phyloP scores from a whole-genome alignment of 192 early-diverging fungal genomes.

The Backusella tuberculispora region DNA sequence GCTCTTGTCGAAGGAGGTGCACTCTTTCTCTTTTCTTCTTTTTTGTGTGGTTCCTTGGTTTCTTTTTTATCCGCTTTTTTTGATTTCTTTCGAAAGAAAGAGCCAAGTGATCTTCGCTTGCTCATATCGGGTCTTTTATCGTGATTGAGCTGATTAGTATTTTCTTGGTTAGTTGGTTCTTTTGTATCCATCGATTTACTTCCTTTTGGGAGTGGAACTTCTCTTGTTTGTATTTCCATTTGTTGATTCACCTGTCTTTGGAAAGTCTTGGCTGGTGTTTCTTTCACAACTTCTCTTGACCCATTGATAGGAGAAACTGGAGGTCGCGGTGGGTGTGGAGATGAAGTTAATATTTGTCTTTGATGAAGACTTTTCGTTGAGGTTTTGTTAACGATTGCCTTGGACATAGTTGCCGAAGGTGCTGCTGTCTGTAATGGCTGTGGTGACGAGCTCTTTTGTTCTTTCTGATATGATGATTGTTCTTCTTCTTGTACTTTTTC shows the following conservation, averaged over 20 bases:
- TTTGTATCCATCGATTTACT: neutral
- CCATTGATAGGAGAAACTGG: neutral
- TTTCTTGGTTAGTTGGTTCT: neutral
- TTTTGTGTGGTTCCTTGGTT: neutral
- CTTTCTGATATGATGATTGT: neutral
- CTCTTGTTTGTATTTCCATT: too few species aligned
- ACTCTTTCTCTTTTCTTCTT: conserved; percentile 17
- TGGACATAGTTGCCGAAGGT: neutral
- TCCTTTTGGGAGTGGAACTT: neutral
- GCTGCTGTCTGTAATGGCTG: neutral
- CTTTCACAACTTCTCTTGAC: neutral
- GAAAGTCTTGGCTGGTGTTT: conserved; percentile 6
- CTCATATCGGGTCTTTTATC: neutral
- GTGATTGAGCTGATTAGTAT: neutral
- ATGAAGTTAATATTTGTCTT: neutral
- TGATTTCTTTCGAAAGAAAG: conserved; percentile 17
- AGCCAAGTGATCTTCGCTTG: conserved; percentile 15
- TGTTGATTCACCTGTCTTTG: conserved; percentile 2
- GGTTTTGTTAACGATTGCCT: neutral
- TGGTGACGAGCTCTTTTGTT: neutral
- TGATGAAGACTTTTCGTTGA: neutral
- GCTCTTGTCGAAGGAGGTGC: conserved; percentile 2
- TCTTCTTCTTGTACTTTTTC: neutral
- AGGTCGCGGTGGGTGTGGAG: neutral
- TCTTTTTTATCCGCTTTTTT: neutral